A percentile compares a stretch with the other conserved stretches of the same genome.
phyloP scores from a whole-genome alignment of 495 filamentous ascomycete genomes.

The Trichoderma erinaceum region DNA sequence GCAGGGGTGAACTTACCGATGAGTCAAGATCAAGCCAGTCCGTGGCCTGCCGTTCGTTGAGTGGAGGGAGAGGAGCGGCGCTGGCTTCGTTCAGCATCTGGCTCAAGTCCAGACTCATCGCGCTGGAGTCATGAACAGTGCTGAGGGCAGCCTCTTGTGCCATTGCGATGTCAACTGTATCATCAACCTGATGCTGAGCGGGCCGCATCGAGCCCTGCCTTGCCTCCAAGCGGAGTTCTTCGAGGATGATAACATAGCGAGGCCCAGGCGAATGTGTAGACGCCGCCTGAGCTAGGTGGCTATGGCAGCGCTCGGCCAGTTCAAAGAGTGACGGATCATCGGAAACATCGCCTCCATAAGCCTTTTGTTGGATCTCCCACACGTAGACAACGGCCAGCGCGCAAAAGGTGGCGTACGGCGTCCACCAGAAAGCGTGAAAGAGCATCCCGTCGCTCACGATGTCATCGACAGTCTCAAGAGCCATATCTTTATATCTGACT shows the following conservation, averaged over 20 bases:
- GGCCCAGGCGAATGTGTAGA: slow-evolving; percentile 45
- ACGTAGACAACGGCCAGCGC: slow-evolving; percentile 33
- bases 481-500: too few relatives aligned
- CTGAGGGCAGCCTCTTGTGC: too few relatives aligned
- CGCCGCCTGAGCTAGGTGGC: slow-evolving; percentile 43
- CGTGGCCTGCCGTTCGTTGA: slow-evolving; percentile 19
- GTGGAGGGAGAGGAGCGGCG: slow-evolving; percentile 13
- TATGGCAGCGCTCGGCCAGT: slow-evolving; percentile 42
- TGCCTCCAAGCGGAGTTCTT: slow-evolving; percentile 31
- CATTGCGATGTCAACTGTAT: not conserved
- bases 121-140: not conserved
- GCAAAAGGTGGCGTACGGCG: slow-evolving; percentile 34
- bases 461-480: too few relatives aligned
- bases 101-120: too few relatives aligned
- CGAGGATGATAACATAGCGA: slow-evolving; percentile 45
- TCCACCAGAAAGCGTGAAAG: slow-evolving; percentile 35
- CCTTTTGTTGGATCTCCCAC: slow-evolving; percentile 28
- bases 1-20: slow-evolving; percentile 19
- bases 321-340: slow-evolving; percentile 20
- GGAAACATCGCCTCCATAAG: slow-evolving; percentile 1
- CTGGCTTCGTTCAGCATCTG: not conserved
- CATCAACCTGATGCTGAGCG: not conserved
- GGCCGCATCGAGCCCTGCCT: slow-evolving; percentile 6
- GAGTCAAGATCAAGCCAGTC: slow-evolving; percentile 26
- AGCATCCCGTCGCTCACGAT: slow-evolving; percentile 18